A percentile compares a stretch with the other conserved stretches of the same genome.
phyloP scores from a whole-genome alignment of 73 alveolate species.

The Uronychia setigera region DNA sequence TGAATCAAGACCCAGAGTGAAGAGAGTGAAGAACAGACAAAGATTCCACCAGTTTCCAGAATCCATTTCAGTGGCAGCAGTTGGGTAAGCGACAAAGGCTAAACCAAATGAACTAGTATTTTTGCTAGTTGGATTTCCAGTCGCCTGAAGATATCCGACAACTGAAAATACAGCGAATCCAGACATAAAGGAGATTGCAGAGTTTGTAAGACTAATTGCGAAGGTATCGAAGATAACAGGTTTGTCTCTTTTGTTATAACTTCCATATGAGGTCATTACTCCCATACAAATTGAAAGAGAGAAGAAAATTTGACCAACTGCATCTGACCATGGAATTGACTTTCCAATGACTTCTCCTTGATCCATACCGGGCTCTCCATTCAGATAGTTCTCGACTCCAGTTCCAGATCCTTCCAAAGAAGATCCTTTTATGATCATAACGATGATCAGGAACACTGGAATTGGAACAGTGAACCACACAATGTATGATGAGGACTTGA shows the following conservation, averaged over 20 bases:
- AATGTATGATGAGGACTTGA: neutral
- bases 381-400: conserved; percentile 8
- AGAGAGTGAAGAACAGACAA: neutral
- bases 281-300: conserved; percentile 15
- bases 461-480: neutral
- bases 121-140: neutral
- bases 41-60: neutral
- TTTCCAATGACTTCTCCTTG: neutral
- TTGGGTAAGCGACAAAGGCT: conserved; percentile 11
- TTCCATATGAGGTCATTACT: conserved; percentile 23
- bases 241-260: neutral
- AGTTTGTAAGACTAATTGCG: neutral
- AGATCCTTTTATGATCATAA: neutral
- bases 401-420: conserved; percentile 4
- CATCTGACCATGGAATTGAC: conserved; percentile 12
- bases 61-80: neutral
- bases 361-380: conserved; percentile 1
- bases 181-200: neutral
- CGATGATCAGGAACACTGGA: conserved; percentile 6
- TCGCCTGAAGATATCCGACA: neutral
- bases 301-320: conserved; percentile 11
- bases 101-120: conserved; percentile 1
- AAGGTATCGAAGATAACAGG: neutral
- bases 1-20: conserved; percentile 23
- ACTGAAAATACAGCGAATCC: neutral